Base-by-base conservation (phyloP, 129 eudicot genomes). In the Saussurea involucrata region DNA sequence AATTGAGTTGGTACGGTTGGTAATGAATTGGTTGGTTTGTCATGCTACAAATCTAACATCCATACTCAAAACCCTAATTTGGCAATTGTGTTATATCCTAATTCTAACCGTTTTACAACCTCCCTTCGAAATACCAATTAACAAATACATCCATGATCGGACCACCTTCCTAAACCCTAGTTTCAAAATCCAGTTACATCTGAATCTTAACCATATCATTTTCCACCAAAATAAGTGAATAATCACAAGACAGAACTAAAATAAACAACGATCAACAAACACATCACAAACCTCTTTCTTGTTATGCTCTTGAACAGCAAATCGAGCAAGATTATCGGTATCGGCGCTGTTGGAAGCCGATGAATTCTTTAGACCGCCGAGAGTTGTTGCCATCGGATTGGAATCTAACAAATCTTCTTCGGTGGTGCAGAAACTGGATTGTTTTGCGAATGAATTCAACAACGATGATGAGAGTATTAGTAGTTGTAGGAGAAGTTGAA, bases 301-400 rank as follows among this genome's bases (percentile, higher is more conserved):
- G 84, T 88, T 88, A 70, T 88, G 86, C 68, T 85, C 88, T 1
- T 83, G 75, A 63, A 88, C 86, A 22, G 87, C 90, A 63, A 88
- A 88, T 12, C 88, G 92, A 57, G 83, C 90, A 80, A 88, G 75
- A 67, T 32, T 17, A 24, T 88, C 90, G 33, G 85, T 75, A 31
- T 85, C 84, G 6, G 71, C 81, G 58, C 40, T 81, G 78, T 80
- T 80, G 49, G 88, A 24, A 27, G 83, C 72, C 6, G 80, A 63
- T 15, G 83, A 75, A 78, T 86, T 86, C 22, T 67, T 78, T 7
- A 81, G 15, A 9, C 89, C 83, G 5, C 90, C 96, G 7, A 90
- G 87, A 31, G 75, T 69, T 72, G 89, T 69, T 24, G 96, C 84
- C 92, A 88, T 88, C 18, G 82, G 67, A 57, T 66, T 73, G 53